These are phyloP conservation scores for Ananas comosus DNA, from an alignment of 176 grass and related monocot species.

Conservation along the genomic window DNA sequence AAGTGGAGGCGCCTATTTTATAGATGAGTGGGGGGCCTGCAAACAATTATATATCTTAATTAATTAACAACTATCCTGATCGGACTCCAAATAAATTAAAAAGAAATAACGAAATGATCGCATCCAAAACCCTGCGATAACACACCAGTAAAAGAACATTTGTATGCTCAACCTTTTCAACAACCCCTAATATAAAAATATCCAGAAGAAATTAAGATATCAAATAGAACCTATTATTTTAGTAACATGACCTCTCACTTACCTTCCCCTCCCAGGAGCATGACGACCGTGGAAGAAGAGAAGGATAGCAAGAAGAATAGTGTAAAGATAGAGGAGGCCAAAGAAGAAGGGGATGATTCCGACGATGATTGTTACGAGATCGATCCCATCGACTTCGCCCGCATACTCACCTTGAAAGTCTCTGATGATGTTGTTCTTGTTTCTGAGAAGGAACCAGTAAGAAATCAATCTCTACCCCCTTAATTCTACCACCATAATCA, in stretches of 20 bases:
- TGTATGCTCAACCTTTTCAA: too few relatives aligned
- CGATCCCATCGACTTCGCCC: slow-evolving; percentile 17
- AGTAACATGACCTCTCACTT: not conserved
- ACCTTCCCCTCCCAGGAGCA: not conserved
- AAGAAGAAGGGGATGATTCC: not conserved
- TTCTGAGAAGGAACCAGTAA: slow-evolving; percentile 35
- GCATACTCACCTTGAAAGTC: slow-evolving; percentile 15
- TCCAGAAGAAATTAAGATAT: too few relatives aligned
- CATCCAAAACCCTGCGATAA: too few relatives aligned
- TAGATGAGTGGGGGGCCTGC: too few relatives aligned
- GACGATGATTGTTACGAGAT: slow-evolving; percentile 10
- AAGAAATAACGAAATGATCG: too few relatives aligned
- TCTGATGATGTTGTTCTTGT: slow-evolving; percentile 39
- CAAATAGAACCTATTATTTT: not conserved
- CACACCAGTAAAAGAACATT: too few relatives aligned
- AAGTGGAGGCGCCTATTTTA: too few relatives aligned
- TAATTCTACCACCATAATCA: too few relatives aligned
- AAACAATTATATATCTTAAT: too few relatives aligned
- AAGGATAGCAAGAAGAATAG: slow-evolving; percentile 14
- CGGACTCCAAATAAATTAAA: too few relatives aligned
- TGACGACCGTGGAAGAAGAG: slow-evolving; percentile 6
- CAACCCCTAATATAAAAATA: too few relatives aligned
- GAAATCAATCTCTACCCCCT: not conserved
- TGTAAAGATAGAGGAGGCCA: not conserved
- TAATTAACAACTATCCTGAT: too few relatives aligned